Base-by-base conservation (phyloP, 1,284 basidiomycete species). In the Golubevia pallescens region DNA sequence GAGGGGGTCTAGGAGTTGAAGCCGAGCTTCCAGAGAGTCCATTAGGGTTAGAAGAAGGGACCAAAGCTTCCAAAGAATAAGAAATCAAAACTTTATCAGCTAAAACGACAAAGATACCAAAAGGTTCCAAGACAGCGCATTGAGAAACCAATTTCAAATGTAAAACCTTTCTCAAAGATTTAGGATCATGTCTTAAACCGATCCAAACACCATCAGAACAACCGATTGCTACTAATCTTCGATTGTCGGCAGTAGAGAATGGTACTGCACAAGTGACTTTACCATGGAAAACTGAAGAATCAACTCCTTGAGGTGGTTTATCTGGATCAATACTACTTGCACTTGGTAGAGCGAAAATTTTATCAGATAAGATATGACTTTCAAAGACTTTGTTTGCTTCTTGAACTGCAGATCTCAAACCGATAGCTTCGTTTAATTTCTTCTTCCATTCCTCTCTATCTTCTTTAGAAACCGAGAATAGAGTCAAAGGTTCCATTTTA, bases 141-240 rank as follows among this genome's bases (percentile, higher is more conserved):
- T 97, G 94, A 3, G 93, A 94, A 32, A 98, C 95, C 86, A 91
- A 90, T 85, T 93, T 93, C 53, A 97, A 88, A 80, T 95, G 93
- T 13, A 97, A 87, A 20, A 97, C 94, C 65, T 94, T 92, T 38
- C 93, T 90, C 86, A 97, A 89, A 3, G 94, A 95, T 82, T 89
- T 87, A 0, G 94, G 91, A 81, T 96, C 92, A 76, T 93, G 92
- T 34, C 93, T 90, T 86, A 97, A 91, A 0, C 95, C 96, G 71
- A 98, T 96, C 93, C 94, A 98, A 1, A 98, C 93, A 48, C 96
- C 96, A 79, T 97, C 94, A 0, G 93, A 91, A 85, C 95, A 97
- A 20, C 95, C 95, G 73, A 97, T 91, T 0, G 95, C 94, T 19
- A 97, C 92, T 16, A 98, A 88, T 1, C 90, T 89, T 55, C 93